Conservation (phyloP, 352 stramenopile genomes). For the Phytophthora constricta region DNA sequence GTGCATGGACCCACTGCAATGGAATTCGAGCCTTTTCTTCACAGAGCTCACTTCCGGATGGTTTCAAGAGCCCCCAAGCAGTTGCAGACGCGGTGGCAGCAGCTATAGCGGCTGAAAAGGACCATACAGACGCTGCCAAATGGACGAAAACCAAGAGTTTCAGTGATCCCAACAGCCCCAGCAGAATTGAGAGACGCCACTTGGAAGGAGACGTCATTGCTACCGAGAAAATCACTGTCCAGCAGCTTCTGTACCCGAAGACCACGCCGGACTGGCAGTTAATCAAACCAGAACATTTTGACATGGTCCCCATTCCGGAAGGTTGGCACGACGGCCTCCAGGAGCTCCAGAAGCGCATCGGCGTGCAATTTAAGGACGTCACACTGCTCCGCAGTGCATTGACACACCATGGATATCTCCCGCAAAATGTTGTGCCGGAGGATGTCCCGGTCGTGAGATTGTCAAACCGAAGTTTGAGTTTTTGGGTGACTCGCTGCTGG, state of each 20-base stretch:
- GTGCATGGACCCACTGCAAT: background rate
- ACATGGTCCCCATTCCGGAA: constrained; percentile 50
- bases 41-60: constrained; percentile 33
- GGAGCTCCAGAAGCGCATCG: constrained; percentile 62
- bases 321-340: constrained; percentile 58
- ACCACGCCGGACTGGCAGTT: constrained; percentile 59
- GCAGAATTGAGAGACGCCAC: constrained; percentile 27
- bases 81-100: constrained; percentile 42
- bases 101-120: constrained; percentile 29
- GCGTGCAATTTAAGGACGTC: constrained; percentile 64
- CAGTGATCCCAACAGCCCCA: constrained; percentile 15
- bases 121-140: constrained; percentile 1
- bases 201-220: constrained; percentile 43
- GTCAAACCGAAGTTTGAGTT: constrained; percentile 88
- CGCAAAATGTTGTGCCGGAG: constrained; percentile 41
- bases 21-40: constrained; percentile 20
- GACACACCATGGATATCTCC: constrained; percentile 78
- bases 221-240: constrained; percentile 30
- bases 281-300: constrained; percentile 56
- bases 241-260: constrained; percentile 42
- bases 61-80: constrained; percentile 39
- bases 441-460: constrained; percentile 61
- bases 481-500: constrained; percentile 79
- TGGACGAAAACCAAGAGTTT: constrained; percentile 3
- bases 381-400: constrained; percentile 71